Evolutionary conservation across 257 asterid genomes (phyloP).

Genomic region (Nicotiana knightiana): DNA sequence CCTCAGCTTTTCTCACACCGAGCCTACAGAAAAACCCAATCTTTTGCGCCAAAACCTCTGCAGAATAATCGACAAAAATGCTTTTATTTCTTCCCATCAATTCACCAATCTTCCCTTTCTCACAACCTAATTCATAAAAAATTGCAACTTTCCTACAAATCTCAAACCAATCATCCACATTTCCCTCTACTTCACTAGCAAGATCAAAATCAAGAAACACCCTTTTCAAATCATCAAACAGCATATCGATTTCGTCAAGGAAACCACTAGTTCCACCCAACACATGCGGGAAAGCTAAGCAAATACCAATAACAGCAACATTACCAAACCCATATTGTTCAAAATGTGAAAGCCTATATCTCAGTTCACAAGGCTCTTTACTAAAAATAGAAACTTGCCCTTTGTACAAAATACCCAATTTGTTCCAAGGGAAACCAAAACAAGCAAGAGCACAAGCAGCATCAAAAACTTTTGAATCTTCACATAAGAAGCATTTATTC

Average conservation of each 20-base stretch:
- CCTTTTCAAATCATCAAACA: conserved; percentile 42
- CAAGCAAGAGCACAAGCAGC: conserved; percentile 43
- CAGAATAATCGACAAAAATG: conserved; percentile 38
- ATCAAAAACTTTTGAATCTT: conserved; percentile 36
- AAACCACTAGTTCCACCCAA: conserved; percentile 10
- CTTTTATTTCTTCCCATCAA: conserved; percentile 41
- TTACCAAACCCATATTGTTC: conserved; percentile 34
- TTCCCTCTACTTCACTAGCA: conserved; percentile 30
- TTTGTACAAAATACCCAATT: conserved; percentile 38
- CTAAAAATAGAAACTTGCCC: conserved; percentile 24
- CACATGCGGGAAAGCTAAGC: conserved; percentile 49
- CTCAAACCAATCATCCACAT: conserved; percentile 41
- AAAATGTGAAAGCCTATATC: conserved; percentile 25
- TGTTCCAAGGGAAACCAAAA: conserved; percentile 62
- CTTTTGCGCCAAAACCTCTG: conserved; percentile 40
- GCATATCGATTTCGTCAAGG: conserved; percentile 25
- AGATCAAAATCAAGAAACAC: conserved; percentile 42
- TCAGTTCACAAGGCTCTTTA: conserved; percentile 17
- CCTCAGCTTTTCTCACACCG: conserved; percentile 34
- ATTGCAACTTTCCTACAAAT: conserved; percentile 42
- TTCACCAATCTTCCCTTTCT: conserved; percentile 47
- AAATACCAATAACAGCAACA: conserved; percentile 39
- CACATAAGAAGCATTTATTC: conserved; percentile 37
- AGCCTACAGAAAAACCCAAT: conserved; percentile 42
- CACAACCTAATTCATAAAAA: conserved; percentile 55